Evolutionary conservation across 2,329 filamentous ascomycete species (phyloP).

Genomic region (Arthrobotrys pseudoclavata): DNA sequence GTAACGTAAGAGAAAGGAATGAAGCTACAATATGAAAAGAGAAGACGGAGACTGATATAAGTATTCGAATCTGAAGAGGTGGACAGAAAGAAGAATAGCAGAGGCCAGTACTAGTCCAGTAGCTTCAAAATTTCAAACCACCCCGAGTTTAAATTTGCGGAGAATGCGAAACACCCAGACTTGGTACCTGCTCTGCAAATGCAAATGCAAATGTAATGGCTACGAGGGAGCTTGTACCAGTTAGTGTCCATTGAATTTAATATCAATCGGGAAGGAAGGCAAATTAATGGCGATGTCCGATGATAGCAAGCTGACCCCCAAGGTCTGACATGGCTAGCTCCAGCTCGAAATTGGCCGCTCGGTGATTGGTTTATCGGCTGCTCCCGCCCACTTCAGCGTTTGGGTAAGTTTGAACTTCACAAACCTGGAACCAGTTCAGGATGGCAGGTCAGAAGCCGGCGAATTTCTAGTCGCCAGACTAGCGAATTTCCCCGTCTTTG

Average conservation of each 20-base stretch:
- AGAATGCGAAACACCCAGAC: conserved; percentile 32
- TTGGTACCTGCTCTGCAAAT: background rate
- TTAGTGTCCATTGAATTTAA: conserved; percentile 1
- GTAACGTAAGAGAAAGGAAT: background rate
- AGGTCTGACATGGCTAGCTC: conserved; percentile 27
- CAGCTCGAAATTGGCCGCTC: conserved; percentile 41
- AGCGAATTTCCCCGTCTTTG: conserved; percentile 1
- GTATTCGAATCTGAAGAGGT: conserved; percentile 1
- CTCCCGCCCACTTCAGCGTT: conserved; percentile 18
- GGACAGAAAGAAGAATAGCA: conserved; percentile 11
- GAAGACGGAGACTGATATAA: background rate
- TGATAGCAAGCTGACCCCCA: conserved; percentile 32
- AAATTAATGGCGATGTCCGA: conserved; percentile 59
- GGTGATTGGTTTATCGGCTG: conserved; percentile 43
- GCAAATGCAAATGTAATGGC: background rate
- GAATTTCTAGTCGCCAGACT: too few species aligned
- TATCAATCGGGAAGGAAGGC: conserved; percentile 59
- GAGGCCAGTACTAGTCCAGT: conserved; percentile 7
- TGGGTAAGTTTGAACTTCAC: conserved; percentile 4
- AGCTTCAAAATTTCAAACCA: conserved; percentile 19
- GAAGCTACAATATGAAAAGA: conserved; percentile 11
- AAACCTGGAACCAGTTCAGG: conserved; percentile 1
- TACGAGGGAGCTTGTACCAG: background rate
- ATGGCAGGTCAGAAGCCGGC: background rate
- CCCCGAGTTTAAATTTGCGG: conserved; percentile 46